phyloP scores from a whole-genome alignment of 1,284 basidiomycete genomes.

The Wallemia mellicola region DNA sequence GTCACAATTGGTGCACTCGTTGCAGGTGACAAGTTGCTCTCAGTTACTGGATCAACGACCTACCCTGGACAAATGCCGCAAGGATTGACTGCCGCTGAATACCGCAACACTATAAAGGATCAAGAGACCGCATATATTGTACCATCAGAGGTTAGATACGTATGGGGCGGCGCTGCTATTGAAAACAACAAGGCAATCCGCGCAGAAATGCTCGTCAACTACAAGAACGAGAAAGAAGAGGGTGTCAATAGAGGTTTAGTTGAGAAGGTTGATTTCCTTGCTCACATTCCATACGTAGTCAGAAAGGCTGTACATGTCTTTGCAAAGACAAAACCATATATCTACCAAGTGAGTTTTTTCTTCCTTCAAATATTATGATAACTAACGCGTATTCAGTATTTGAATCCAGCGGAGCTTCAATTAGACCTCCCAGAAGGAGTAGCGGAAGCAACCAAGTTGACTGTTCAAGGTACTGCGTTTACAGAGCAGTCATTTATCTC shows the following conservation, averaged over 20 bases:
- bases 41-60: background rate
- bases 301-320: conserved; percentile 71
- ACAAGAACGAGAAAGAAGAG: conserved; percentile 73
- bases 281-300: conserved; percentile 74
- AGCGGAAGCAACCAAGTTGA: background rate
- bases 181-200: conserved; percentile 29
- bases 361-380: conserved; percentile 9
- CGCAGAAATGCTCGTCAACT: conserved; percentile 23
- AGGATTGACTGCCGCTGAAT: background rate
- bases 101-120: background rate
- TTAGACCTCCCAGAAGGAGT: background rate
- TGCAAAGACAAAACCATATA: conserved; percentile 67
- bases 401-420: background rate
- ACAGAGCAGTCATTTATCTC: background rate
- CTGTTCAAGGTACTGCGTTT: background rate
- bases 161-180: conserved; percentile 19
- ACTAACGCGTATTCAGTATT: background rate
- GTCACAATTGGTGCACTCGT: conserved; percentile 51
- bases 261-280: conserved; percentile 55
- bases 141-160: background rate
- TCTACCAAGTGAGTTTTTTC: conserved; percentile 39
- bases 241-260: conserved; percentile 8
- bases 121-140: background rate
- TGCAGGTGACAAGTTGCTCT: conserved; percentile 16
- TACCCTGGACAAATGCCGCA: background rate